Percentiles rank a stretch among this genome's conserved stretches.
Conservation (phyloP, 1,139 yeast genomes). For the Schizosaccharomyces versatilis region DNA sequence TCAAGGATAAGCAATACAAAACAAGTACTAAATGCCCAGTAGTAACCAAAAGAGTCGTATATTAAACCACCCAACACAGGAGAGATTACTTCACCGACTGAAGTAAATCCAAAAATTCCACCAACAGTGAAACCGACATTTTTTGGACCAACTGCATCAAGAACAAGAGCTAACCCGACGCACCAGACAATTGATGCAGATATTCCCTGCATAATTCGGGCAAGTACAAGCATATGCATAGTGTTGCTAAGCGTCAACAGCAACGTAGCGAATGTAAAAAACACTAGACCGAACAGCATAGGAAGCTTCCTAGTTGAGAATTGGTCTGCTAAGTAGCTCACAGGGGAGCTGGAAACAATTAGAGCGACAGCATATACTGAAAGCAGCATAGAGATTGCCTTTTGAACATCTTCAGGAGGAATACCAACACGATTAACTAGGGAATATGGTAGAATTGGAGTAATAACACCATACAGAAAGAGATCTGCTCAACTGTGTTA, state of each 20-base stretch:
- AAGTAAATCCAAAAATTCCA: slow-evolving; percentile 16
- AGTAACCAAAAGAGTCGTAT: slow-evolving; percentile 19
- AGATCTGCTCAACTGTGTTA: slow-evolving; percentile 2
- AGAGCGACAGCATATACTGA: slow-evolving; percentile 21
- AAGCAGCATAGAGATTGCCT: slow-evolving; percentile 17
- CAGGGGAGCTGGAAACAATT: slow-evolving; percentile 17
- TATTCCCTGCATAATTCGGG: slow-evolving; percentile 20
- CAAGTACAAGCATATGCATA: slow-evolving; percentile 17
- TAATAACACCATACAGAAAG: slow-evolving; percentile 14
- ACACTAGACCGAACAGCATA: slow-evolving; percentile 19
- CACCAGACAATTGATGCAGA: slow-evolving; percentile 23
- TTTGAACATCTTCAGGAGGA: slow-evolving; percentile 16
- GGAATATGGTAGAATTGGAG: slow-evolving; percentile 21
- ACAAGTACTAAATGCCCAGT: slow-evolving; percentile 19
- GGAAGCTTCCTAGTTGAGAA: slow-evolving; percentile 15
- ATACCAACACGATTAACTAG: slow-evolving; percentile 17
- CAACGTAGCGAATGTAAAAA: slow-evolving; percentile 17
- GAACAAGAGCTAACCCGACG: slow-evolving; percentile 21
- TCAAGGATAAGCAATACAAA: slow-evolving; percentile 19
- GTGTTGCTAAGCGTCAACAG: slow-evolving; percentile 17
- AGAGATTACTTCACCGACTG: slow-evolving; percentile 19
- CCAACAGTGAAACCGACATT: slow-evolving; percentile 14
- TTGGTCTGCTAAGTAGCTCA: slow-evolving; percentile 19
- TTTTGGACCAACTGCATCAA: slow-evolving; percentile 18
- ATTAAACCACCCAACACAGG: slow-evolving; percentile 22